Evolutionary conservation across 2,329 filamentous ascomycete species (phyloP).

Genomic region (Myriangium duriaei): DNA sequence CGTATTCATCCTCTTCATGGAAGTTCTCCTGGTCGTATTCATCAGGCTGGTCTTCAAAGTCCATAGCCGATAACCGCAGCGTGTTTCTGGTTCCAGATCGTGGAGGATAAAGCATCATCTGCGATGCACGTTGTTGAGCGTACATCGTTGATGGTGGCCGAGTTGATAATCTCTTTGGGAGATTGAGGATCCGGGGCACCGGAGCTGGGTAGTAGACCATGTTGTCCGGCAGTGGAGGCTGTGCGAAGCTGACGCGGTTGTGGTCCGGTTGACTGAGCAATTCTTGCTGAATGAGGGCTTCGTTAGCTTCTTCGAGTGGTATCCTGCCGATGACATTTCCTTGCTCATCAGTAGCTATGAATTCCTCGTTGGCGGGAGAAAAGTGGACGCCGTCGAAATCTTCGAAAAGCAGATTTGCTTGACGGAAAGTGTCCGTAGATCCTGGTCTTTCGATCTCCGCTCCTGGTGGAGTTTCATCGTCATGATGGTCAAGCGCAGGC

Average conservation of each 20-base stretch:
- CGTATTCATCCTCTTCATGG: not conserved
- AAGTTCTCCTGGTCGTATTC: not conserved
- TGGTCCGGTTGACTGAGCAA: conserved; percentile 19
- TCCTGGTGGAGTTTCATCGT: conserved; percentile 4
- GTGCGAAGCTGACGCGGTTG: conserved; percentile 45
- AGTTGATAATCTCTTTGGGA: conserved; percentile 77
- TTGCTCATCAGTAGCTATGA: conserved; percentile 20
- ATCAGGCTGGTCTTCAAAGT: conserved; percentile 9
- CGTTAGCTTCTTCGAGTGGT: conserved; percentile 9
- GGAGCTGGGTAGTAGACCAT: conserved; percentile 96
- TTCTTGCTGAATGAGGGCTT: conserved; percentile 6
- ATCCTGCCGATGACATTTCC: conserved; percentile 21
- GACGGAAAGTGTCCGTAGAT: conserved; percentile 50
- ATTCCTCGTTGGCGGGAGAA: conserved; percentile 38
- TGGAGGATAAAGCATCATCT: conserved; percentile 55
- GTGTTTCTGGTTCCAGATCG: conserved; percentile 41
- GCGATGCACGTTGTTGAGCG: conserved; percentile 55
- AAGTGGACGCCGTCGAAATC: conserved; percentile 77
- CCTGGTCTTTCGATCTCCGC: conserved; percentile 31
- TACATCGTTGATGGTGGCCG: conserved; percentile 50
- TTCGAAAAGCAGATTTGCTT: conserved; percentile 55
- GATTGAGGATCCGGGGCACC: conserved; percentile 83
- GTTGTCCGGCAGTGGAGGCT: conserved; percentile 52
- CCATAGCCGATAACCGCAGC: conserved; percentile 15
- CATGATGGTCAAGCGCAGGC: not conserved